These are phyloP conservation scores for Rhodotorula babjevae DNA, from an alignment of 768 basidiomycete genomes.

Conservation along the genomic window DNA sequence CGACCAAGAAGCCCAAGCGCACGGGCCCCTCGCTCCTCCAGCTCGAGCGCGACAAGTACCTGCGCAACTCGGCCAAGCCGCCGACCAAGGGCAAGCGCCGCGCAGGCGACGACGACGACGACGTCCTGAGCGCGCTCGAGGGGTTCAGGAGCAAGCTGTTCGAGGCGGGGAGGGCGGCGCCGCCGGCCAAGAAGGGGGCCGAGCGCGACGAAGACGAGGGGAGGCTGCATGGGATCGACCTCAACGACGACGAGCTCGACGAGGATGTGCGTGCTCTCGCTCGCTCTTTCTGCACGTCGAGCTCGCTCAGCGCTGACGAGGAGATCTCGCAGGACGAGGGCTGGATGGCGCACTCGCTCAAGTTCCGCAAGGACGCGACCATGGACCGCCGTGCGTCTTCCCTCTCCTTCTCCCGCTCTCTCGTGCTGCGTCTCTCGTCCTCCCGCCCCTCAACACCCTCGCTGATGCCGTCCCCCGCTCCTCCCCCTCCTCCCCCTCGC, in stretches of 20 bases:
- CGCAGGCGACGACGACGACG: constrained; percentile 37
- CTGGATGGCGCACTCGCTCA: constrained; percentile 41
- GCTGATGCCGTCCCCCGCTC: neutral
- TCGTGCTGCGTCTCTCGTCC: neutral
- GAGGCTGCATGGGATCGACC: constrained; percentile 31
- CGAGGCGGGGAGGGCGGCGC: constrained; percentile 24
- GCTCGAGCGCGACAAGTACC: constrained; percentile 42
- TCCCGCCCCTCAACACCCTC: no score
- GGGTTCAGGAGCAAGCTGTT: constrained; percentile 40
- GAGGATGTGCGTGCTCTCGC: constrained; percentile 26
- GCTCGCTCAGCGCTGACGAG: no score
- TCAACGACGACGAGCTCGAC: constrained; percentile 40
- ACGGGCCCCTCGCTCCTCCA: constrained; percentile 38
- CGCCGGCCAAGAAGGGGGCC: neutral
- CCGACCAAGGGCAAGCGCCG: constrained; percentile 25
- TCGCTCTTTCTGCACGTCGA: neutral
- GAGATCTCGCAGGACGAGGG: constrained; percentile 19
- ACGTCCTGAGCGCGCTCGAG: constrained; percentile 27
- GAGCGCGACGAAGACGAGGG: constrained; percentile 1
- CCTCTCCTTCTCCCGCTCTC: neutral
- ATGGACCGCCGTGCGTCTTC: constrained; percentile 26
- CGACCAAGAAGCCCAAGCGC: constrained; percentile 32
- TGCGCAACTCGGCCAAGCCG: constrained; percentile 10
- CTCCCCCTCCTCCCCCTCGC: neutral
- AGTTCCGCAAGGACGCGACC: constrained; percentile 44